Evolutionary conservation across 768 basidiomycete species (phyloP), one percentile per base, ranked within the genome.

Genomic region (Pleurotus eryngii): DNA sequence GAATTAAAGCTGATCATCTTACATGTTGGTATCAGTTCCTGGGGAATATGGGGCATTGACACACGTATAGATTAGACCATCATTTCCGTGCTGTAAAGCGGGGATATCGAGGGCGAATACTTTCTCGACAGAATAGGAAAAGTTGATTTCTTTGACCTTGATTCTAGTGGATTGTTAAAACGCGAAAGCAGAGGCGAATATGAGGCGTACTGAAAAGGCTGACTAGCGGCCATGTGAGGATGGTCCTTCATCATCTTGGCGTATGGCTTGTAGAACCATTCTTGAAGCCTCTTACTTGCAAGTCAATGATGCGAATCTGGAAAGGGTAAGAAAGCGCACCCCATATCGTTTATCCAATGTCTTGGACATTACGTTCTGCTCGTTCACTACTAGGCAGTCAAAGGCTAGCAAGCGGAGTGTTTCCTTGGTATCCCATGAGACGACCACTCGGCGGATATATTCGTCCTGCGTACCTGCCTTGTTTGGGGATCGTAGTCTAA

Each of bases 41-140:
- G 91, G 93, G 1, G 84, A 76, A 64, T 99, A 99, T 0, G 84
- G 83, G 5, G 93, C 83, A 67, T 81, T 89, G 8, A 89, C 92
- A 64, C 91, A 90, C 1, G 97, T 98, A 69, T 98, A 99, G 64
- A 99, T 96, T 57, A 99, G 83, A 0, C 97, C 97, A 64, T 99
- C 97, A 60, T 90, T 95, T 3, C 85, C 94, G 65, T 99, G 97
- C 61, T 93, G 87, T 5, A 98, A 74, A 12, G 77, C 77, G 4
- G 95, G 92, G 46, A 99, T 88, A 59, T 95, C 90, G 49, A 87
- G 77, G 27, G 79, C 77, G 65, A 98, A 90, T 12, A 98, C 93
- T 57, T 89, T 84, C 55, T 92, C 88, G 53, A 95, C 84, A 56
- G 86, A 84, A 65, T 99, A 98, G 7, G 96, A 92, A 39, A 87